Base-by-base conservation (phyloP, 805 yeast species). In the Candida andamanensis region DNA sequence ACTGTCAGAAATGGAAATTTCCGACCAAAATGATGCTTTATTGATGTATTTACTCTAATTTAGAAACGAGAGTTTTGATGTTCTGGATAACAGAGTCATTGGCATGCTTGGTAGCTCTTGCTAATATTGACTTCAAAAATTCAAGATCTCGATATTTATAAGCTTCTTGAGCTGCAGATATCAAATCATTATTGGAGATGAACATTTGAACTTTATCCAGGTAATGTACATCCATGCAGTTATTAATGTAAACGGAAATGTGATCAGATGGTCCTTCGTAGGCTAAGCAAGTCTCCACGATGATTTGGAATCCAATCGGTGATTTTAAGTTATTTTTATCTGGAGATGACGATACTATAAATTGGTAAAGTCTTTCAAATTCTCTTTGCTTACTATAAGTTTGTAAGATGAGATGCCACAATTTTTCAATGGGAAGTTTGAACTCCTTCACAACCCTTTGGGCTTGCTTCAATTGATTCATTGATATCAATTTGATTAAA, bases 301-400 rank as follows among this genome's bases (percentile, higher is more conserved):
- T 78, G 1, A 81, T 78, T 38, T 67, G 69, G 37, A 79, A 80
- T 0, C 90, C 87, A 25, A 86, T 82, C 0, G 85, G 82, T 0
- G 92, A 75, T 39, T 74, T 79, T 17, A 47, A 38, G 27, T 61
- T 65, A 1, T 56, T 49, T 11, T 45, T 34, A 18, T 40, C 37
- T 25, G 29, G 35, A 9, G 40, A 41, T 10, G 42, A 24, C 10
- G 48, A 46, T 17, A 39, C 23, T 4, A 60, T 50, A 38, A 64
- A 63, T 33, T 54, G 52, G 37, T 56, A 52, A 15, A 65, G 45
- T 18, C 54, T 42, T 15, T 63, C 66, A 40, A 63, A 64, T 12
- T 63, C 58, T 6, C 42, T 45, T 2, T 41, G 7, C 24, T 49
- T 39, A 24, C 58, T 42, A 36, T 52, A 60, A 0, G 51, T 51